phyloP scores from a whole-genome alignment of 192 early-diverging fungal genomes.

The Geosiphon pyriformis region DNA sequence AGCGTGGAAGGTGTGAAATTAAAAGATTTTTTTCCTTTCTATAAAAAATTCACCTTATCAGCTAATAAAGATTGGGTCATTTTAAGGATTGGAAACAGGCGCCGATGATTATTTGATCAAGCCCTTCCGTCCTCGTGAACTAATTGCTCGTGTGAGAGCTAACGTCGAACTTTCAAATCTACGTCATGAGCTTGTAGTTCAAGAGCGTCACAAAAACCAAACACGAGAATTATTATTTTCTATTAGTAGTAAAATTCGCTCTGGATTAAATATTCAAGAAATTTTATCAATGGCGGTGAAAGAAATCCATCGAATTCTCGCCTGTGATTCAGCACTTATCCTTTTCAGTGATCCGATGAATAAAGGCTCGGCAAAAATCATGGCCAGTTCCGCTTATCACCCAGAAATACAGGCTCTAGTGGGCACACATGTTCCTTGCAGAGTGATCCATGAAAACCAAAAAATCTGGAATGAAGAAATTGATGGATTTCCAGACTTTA shows the following conservation, averaged over 20 bases:
- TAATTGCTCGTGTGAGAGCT: constrained; percentile 48
- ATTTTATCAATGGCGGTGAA: constrained; percentile 28
- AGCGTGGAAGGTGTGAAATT: constrained; percentile 35
- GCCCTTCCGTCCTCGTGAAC: constrained; percentile 43
- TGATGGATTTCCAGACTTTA: neutral
- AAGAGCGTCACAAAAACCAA: constrained; percentile 33
- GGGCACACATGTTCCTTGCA: neutral
- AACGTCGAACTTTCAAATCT: constrained; percentile 45
- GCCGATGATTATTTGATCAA: constrained; percentile 57
- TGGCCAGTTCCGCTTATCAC: neutral
- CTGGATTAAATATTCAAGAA: constrained; percentile 31
- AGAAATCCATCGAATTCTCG: constrained; percentile 35
- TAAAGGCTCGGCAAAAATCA: neutral
- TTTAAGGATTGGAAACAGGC: constrained; percentile 40
- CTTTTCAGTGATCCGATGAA: constrained; percentile 16
- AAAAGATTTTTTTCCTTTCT: neutral
- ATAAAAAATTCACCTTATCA: neutral
- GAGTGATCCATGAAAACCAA: neutral
- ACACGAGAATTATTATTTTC: constrained; percentile 36
- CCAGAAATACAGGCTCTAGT: neutral
- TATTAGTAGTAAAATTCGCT: constrained; percentile 32
- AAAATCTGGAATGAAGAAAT: too few relatives aligned
- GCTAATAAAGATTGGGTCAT: too few relatives aligned
- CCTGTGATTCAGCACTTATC: constrained; percentile 32
- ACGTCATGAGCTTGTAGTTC: constrained; percentile 35